phyloP scores from a whole-genome alignment of 805 yeast genomes.

The Saturnispora bothae region DNA sequence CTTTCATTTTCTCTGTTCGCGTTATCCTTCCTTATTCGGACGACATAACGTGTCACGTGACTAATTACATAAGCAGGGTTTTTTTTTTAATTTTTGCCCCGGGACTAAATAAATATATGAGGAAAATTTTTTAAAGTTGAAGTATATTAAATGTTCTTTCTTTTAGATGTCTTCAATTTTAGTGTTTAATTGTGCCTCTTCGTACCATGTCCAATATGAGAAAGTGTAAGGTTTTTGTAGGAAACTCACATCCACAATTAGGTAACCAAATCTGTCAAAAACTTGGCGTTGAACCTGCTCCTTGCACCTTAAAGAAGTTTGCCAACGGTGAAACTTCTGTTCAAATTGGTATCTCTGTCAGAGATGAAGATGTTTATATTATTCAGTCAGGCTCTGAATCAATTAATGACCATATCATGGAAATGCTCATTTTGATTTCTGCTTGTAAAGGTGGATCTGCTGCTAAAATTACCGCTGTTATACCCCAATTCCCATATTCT shows the following conservation, averaged over 20 bases:
- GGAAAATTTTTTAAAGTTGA: not conserved
- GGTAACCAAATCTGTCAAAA: conserved; percentile 85
- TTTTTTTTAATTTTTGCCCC: conserved; percentile 10
- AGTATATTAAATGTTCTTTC: not conserved
- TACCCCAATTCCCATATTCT: conserved; percentile 96
- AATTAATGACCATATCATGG: conserved; percentile 92
- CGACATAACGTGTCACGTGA: too few relatives aligned
- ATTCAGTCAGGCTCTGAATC: conserved; percentile 86
- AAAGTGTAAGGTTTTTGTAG: conserved; percentile 93
- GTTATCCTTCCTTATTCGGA: too few relatives aligned
- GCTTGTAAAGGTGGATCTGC: conserved; percentile 99
- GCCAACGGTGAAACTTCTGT: conserved; percentile 97
- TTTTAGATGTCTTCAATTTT: not conserved
- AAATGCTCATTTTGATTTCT: conserved; percentile 78
- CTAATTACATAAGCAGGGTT: too few relatives aligned
- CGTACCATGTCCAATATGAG: conserved; percentile 46
- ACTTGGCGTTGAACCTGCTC: conserved; percentile 88
- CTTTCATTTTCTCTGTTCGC: too few relatives aligned
- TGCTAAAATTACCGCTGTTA: conserved; percentile 91
- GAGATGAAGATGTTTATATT: conserved; percentile 94
- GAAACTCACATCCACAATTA: conserved; percentile 91
- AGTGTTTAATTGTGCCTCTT: not conserved
- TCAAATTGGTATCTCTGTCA: conserved; percentile 85
- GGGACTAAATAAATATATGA: too few relatives aligned
- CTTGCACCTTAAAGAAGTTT: conserved; percentile 82